Base-by-base conservation (phyloP, 164 flowering plant genomes). In the Annona squamosa region DNA sequence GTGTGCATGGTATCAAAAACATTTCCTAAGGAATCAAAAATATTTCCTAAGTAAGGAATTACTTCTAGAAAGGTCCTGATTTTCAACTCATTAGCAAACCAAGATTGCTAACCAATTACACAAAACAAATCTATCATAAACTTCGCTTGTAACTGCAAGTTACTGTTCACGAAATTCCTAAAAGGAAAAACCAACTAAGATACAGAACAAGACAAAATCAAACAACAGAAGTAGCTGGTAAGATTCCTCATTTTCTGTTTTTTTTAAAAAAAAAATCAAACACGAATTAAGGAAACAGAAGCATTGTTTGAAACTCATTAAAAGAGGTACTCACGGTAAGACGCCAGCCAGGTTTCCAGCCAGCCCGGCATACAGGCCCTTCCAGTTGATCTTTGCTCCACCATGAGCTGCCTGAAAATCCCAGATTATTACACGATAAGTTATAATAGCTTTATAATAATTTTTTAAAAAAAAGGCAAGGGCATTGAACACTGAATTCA, bases 291-390 rank as follows among this genome's bases (percentile, higher is more conserved):
- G 37, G 26, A 41, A 56, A 70, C 19, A 19, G 13, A 71, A 46
- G 37, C 42, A 5, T n/a, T 16, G n/a, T 56, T 47, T 52, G 46
- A 18, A 69, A 44, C 68, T 73, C 44, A 48, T 62, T n/a, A 59
- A 65, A 52, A 4, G 64, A 56, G 69, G 48, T 69, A 79, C 94
- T 86, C 82, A 94, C 96, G 98, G 99, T 77, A 94, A 77, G 78
- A 89, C 99, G 46, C 99, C 98, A 71, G 85, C 99, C 71, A 94
- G 81, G 81, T 94, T 94, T 79, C 96, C 99, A 74, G 87, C 94
- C 81, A 94, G 77, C 69, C 98, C 98, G 70, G 95, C 84, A 79
- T 94, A 94, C 45, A 94, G 86, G 66, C 97, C 97, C 79, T 87
- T 89, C 85, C 82, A 81, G 70, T 82, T 48, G 64, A 95, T 87